A percentile compares a stretch with the other conserved stretches of the same genome.
Evolutionary conservation across 2,329 filamentous ascomycete genomes (phyloP).

Genomic region (Helotiales sp.): DNA sequence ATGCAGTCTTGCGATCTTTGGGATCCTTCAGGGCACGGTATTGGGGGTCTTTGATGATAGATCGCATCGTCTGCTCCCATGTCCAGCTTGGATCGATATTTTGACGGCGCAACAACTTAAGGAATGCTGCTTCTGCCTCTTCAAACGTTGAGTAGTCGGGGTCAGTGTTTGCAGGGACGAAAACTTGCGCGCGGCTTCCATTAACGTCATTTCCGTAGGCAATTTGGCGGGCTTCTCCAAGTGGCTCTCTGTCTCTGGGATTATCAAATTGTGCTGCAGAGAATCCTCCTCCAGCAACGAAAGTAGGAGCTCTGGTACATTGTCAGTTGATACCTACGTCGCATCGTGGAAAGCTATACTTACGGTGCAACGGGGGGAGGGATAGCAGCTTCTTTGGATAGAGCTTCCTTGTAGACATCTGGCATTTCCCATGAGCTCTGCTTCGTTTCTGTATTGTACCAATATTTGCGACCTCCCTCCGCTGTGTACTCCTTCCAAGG

Average conservation of each 20-base stretch:
- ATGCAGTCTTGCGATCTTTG: conserved; percentile 85
- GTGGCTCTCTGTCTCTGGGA: conserved; percentile 46
- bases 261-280: conserved; percentile 41
- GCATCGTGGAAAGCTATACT: conserved; percentile 35
- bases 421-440: conserved; percentile 96
- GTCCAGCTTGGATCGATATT: conserved; percentile 90
- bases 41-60: conserved; percentile 86
- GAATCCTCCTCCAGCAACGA: conserved; percentile 50
- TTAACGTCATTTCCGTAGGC: conserved; percentile 59
- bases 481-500: conserved; percentile 94
- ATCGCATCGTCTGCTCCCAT: conserved; percentile 88
- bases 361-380: conserved; percentile 53
- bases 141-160: conserved; percentile 80
- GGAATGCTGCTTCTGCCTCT: conserved; percentile 91
- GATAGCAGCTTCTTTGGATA: conserved; percentile 59
- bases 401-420: conserved; percentile 75
- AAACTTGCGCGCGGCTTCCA: conserved; percentile 56
- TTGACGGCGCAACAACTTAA: conserved; percentile 83
- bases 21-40: conserved; percentile 93
- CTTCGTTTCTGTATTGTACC: conserved; percentile 91
- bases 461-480: conserved; percentile 88
- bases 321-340: conserved; percentile 4
- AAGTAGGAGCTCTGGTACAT: conserved; percentile 44
- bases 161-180: conserved; percentile 69
- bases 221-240: conserved; percentile 62